Percentiles rank a stretch among this genome's conserved stretches.
These are phyloP conservation scores for Sideroxylon spinosum DNA, from an alignment of 179 eudicot genomes.

Conservation along the genomic window DNA sequence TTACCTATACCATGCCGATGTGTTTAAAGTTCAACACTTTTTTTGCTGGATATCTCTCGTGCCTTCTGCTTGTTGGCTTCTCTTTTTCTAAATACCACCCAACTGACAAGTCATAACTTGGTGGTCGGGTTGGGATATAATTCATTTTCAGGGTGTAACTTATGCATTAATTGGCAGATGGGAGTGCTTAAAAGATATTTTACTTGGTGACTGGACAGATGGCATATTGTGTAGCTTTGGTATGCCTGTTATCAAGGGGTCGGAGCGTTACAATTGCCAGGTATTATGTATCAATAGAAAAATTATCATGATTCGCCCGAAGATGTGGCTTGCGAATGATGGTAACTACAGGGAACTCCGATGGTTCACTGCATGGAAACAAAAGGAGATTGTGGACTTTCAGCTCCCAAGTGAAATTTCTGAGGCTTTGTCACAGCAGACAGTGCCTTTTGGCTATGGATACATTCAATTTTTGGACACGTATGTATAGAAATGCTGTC, in stretches of 20 bases:
- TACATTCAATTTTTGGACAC: constrained; percentile 77
- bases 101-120: no score
- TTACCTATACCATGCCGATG: not conserved
- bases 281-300: constrained; percentile 75
- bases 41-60: not conserved
- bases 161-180: constrained; percentile 50
- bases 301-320: constrained; percentile 90
- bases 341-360: constrained; percentile 93
- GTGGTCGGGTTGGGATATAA: not conserved
- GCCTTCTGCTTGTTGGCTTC: not conserved
- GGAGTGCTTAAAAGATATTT: constrained; percentile 82
- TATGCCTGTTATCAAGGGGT: constrained; percentile 77
- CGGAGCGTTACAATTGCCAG: constrained; percentile 94
- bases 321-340: constrained; percentile 95
- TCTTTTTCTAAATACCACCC: no score
- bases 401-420: constrained; percentile 67
- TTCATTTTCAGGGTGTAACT: constrained; percentile 1
- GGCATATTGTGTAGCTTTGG: constrained; percentile 92
- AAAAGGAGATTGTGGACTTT: constrained; percentile 65
- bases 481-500: constrained; percentile 38
- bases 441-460: constrained; percentile 89
- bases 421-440: constrained; percentile 54
- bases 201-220: constrained; percentile 84
- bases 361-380: constrained; percentile 97
- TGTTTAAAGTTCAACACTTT: not conserved